Percentiles rank a stretch among this genome's conserved stretches.
These are phyloP conservation scores for Diaporthe caulivora DNA, from an alignment of 2,329 filamentous ascomycete genomes.

Conservation along the genomic window DNA sequence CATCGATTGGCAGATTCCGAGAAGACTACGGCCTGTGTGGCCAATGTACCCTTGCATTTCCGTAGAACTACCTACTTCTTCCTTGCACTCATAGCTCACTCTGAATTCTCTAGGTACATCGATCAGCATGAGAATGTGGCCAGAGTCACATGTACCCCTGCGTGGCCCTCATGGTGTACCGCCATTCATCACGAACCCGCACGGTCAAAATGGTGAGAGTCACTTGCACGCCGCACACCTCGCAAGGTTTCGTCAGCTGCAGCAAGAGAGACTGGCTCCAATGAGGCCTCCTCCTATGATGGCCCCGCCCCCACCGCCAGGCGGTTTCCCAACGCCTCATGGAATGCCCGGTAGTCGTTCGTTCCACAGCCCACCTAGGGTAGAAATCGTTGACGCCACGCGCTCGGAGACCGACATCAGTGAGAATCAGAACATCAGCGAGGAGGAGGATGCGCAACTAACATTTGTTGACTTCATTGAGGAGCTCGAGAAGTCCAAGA, in stretches of 20 bases:
- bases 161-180: background rate
- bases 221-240: background rate
- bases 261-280: background rate
- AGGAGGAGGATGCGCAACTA: conserved; percentile 31
- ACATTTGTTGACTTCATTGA: conserved; percentile 30
- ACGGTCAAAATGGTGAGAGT: background rate
- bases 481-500: conserved; percentile 18
- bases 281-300: background rate
- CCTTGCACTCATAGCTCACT: too few species aligned
- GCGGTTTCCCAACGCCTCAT: too few species aligned
- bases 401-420: too few species aligned
- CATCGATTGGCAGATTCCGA: too few species aligned
- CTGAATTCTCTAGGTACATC: too few species aligned
- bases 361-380: background rate
- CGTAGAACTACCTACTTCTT: too few species aligned
- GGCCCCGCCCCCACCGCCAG: too few species aligned
- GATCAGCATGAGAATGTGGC: conserved; percentile 32
- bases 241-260: background rate
- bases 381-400: background rate
- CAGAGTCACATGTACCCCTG: background rate
- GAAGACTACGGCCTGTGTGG: too few species aligned
- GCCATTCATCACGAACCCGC: background rate
- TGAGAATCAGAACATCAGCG: conserved; percentile 9
- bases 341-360: background rate
- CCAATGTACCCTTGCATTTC: too few species aligned